These are phyloP conservation scores for Selaginella moellendorffii DNA, from an alignment of 75 land plant genomes.

Conservation along the genomic window DNA sequence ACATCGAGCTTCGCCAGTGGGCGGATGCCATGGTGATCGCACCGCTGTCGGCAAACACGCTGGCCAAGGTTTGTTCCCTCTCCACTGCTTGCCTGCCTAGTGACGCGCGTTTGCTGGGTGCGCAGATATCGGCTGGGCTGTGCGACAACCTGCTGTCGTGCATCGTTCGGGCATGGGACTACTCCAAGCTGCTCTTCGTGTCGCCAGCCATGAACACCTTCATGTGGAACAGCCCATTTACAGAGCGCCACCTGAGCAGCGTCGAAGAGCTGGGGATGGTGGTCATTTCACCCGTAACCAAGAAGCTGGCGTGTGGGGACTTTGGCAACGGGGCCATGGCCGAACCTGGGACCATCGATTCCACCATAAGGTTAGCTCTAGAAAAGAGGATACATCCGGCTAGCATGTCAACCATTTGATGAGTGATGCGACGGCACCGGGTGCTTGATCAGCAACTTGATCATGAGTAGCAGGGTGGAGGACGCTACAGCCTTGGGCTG, in stretches of 20 bases:
- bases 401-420: too few species aligned
- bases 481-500: constrained; percentile 51
- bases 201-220: constrained; percentile 94
- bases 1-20: constrained; percentile 86
- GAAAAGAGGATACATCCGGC: not conserved
- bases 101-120: too few species aligned
- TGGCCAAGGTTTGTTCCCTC: constrained; percentile 59
- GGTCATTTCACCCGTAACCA: constrained; percentile 71
- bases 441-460: constrained; percentile 46
- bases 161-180: constrained; percentile 88
- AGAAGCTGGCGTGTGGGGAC: constrained; percentile 85
- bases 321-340: constrained; percentile 97
- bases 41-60: constrained; percentile 88
- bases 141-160: constrained; percentile 92
- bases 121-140: constrained; percentile 76
- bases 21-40: constrained; percentile 91
- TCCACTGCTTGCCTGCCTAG: not conserved
- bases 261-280: constrained; percentile 54
- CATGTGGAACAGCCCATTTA: constrained; percentile 89
- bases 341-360: constrained; percentile 58
- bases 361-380: constrained; percentile 32
- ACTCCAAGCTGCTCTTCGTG: constrained; percentile 62
- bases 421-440: too few species aligned
- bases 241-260: constrained; percentile 43
- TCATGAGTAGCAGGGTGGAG: constrained; percentile 49